These are phyloP conservation scores for Chondrus crispus DNA, from an alignment of 23 red algal genomes.

Conservation along the genomic window DNA sequence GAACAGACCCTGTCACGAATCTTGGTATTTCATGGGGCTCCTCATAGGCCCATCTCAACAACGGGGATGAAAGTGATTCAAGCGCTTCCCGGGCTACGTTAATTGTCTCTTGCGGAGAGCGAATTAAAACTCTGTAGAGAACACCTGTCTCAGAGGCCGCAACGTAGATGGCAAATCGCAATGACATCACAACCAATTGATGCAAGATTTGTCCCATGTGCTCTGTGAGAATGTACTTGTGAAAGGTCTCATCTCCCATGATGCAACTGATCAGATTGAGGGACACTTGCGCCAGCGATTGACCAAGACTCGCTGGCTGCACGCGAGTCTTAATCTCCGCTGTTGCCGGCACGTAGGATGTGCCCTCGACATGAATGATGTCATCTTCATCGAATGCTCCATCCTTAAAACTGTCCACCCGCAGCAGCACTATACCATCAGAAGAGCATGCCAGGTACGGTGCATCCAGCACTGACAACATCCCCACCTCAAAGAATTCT, in stretches of 20 bases:
- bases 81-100: neutral
- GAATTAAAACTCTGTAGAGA: slow-evolving; percentile 9
- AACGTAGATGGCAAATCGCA: neutral
- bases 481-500: neutral
- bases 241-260: neutral
- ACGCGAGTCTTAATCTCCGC: slow-evolving; percentile 7
- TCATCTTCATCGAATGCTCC: neutral
- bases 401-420: neutral
- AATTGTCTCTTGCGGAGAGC: neutral
- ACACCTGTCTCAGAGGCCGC: neutral
- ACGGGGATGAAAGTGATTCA: neutral
- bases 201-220: neutral
- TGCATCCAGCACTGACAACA: neutral
- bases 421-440: neutral
- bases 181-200: neutral
- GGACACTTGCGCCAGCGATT: neutral
- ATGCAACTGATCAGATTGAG: neutral
- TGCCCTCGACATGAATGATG: neutral
- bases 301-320: neutral
- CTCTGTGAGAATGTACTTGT: neutral
- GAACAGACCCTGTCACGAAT: neutral
- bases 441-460: neutral
- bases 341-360: neutral
- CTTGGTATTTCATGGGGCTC: neutral
- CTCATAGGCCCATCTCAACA: neutral